Base-by-base conservation (phyloP, 2,329 filamentous ascomycete genomes). In the Cytospora piceae region DNA sequence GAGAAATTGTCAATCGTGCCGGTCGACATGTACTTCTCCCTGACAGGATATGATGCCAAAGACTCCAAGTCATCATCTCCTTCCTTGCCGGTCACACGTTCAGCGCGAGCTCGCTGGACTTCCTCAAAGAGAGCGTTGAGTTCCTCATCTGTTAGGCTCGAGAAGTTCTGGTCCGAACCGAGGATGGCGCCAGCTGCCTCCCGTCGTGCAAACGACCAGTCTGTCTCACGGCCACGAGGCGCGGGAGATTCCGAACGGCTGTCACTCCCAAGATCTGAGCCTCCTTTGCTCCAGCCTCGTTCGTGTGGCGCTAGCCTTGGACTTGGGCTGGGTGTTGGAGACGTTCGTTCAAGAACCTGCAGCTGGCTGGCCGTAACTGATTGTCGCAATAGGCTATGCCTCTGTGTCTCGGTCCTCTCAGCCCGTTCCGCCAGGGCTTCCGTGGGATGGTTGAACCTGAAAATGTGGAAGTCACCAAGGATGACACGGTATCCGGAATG, bases 401-500 rank as follows among this genome's bases (percentile, higher is more conserved):
- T 92, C 71, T 92, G 88, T 24, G 66, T 66, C 46, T 68, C 66
- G 8, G 66, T 66, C 60, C 55, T 61, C 73, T 97, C 93, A 15
- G 93, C 94, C 63, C 95, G 84, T 78, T 99, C 95, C 3, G 94
- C 94, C 66, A 92, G 89, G 34, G 95, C 95, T 79, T 99, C 95
- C 82, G 97, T 90, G 0, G 95, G 95, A 74, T 99, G 94, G 73
- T 98, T 99, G 82, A 99, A 99, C 64, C 95, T 86, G 79, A 99
- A 98, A 68, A 99, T 99, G 76, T 99, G 95, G 72, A 99, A 99
- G 77, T 99, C 95, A 51, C 95, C 95, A 12, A 99, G 83, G 69
- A 99, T 99, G 62, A 99, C 91, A 68, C 95, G 90, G 75, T 94
- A 97, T 7, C 95, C 95, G 72, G 94, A 97, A 74, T 94, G 90